A percentile compares a stretch with the other conserved stretches of the same genome.
phyloP scores from a whole-genome alignment of 1,284 basidiomycete genomes.

The Psilocybe mexicana region DNA sequence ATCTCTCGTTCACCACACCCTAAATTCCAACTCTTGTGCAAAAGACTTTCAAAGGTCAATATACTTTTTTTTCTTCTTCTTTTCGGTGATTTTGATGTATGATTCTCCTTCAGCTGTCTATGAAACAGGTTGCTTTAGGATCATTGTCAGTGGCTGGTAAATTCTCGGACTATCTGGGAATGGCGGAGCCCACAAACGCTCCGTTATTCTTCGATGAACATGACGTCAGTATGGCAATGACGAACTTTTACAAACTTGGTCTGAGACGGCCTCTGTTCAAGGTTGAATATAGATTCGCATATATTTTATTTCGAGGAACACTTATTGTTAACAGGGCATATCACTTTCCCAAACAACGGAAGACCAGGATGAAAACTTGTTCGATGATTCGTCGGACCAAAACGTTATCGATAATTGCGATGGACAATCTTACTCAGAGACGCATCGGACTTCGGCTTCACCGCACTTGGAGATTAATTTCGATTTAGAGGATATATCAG shows the following conservation, averaged over 20 bases:
- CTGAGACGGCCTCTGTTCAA: constrained; percentile 51
- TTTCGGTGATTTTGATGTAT: background rate
- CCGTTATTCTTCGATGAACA: constrained; percentile 24
- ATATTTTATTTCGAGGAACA: background rate
- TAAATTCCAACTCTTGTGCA: constrained; percentile 45
- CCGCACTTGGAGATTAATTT: background rate
- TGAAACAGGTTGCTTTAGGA: background rate
- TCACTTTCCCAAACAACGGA: background rate
- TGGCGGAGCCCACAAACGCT: background rate
- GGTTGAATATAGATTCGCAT: constrained; percentile 31
- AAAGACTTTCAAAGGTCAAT: constrained; percentile 50
- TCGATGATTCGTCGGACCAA: constrained; percentile 1
- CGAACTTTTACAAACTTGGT: constrained; percentile 45
- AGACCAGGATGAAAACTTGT: constrained; percentile 4
- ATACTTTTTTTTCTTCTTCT: background rate
- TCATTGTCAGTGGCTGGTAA: background rate
- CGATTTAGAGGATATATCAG: background rate
- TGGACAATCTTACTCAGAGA: background rate
- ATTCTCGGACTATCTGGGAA: constrained; percentile 2
- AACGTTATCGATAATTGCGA: background rate
- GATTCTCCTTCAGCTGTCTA: constrained; percentile 8
- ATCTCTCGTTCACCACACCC: constrained; percentile 50
- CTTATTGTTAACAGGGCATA: constrained; percentile 9
- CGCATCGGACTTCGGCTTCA: background rate
- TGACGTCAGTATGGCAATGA: constrained; percentile 46